Percentiles rank a stretch among this genome's conserved stretches.
Conservation (phyloP, 495 filamentous ascomycete species). For the Astrocystis sublimbata region DNA sequence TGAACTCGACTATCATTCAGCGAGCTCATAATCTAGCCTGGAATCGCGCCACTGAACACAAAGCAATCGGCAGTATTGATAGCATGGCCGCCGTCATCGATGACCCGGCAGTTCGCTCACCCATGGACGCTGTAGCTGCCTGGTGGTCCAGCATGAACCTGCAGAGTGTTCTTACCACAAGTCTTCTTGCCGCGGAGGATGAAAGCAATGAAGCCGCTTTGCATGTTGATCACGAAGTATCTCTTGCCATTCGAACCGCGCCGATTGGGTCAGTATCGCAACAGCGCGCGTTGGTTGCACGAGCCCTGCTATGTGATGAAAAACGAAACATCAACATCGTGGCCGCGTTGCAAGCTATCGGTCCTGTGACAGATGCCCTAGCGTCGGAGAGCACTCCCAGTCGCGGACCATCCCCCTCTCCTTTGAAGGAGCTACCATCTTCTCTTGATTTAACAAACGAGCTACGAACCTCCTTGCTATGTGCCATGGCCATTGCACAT, state of each 20-base stretch:
- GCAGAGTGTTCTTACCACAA: constrained; percentile 65
- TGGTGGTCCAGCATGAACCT: constrained; percentile 85
- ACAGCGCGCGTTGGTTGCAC: constrained; percentile 74
- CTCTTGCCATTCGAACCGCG: constrained; percentile 70
- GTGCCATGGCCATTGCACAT: constrained; percentile 77
- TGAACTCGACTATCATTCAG: constrained; percentile 75
- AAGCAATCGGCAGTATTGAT: constrained; percentile 61
- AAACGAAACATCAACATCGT: constrained; percentile 56
- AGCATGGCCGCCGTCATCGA: constrained; percentile 83
- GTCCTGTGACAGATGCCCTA: constrained; percentile 37
- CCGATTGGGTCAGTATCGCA: constrained; percentile 77
- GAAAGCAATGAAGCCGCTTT: constrained; percentile 37
- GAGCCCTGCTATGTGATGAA: constrained; percentile 57
- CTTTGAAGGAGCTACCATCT: constrained; percentile 43
- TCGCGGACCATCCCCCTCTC: constrained; percentile 12
- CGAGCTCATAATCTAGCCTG: constrained; percentile 89
- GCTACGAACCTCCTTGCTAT: constrained; percentile 61
- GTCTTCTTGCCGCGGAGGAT: constrained; percentile 50
- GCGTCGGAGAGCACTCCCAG: constrained; percentile 25
- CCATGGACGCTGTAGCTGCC: constrained; percentile 84
- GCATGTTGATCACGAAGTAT: constrained; percentile 55
- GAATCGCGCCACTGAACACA: constrained; percentile 72
- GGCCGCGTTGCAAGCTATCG: constrained; percentile 55
- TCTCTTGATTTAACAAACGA: constrained; percentile 48
- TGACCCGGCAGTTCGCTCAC: constrained; percentile 81